These are phyloP conservation scores for Penicillium pancosmium DNA, from an alignment of 495 filamentous ascomycete genomes.

Conservation along the genomic window DNA sequence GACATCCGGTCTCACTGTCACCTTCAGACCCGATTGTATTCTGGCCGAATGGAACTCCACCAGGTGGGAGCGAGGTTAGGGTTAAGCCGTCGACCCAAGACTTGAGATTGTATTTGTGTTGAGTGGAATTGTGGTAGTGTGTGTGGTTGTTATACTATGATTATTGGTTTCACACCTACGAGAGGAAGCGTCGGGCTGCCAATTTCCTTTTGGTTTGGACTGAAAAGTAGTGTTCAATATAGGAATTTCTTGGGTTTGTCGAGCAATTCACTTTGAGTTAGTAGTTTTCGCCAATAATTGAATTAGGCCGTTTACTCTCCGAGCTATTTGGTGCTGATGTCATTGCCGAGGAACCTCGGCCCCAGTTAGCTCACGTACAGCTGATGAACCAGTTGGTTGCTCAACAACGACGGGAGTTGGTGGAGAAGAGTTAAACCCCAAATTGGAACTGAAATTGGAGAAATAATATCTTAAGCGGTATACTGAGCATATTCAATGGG, in stretches of 20 bases:
- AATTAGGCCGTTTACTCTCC: not conserved
- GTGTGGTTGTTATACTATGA: not conserved
- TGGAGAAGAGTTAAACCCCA: not conserved
- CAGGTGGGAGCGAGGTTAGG: conserved; percentile 53
- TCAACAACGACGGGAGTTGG: not conserved
- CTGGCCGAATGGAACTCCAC: conserved; percentile 54
- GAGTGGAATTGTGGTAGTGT: not conserved
- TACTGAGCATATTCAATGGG: not conserved
- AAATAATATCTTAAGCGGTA: not conserved
- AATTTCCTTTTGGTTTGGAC: not conserved
- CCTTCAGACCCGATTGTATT: conserved; percentile 44
- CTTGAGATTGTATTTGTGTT: conserved; percentile 42
- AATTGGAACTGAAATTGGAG: not conserved
- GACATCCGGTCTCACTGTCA: conserved; percentile 40
- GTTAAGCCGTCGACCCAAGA: conserved; percentile 35
- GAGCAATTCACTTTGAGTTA: too few relatives aligned
- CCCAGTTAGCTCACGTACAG: not conserved
- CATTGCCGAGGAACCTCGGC: conserved; percentile 17
- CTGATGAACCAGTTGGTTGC: not conserved
- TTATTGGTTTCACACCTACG: too few relatives aligned
- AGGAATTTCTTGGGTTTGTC: not conserved
- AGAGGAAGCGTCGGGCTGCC: too few relatives aligned
- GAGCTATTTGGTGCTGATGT: conserved; percentile 7
- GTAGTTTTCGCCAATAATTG: not conserved
- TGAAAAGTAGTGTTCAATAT: not conserved